phyloP scores from a whole-genome alignment of 352 stramenopile species.

The Blastocystis sp. region DNA sequence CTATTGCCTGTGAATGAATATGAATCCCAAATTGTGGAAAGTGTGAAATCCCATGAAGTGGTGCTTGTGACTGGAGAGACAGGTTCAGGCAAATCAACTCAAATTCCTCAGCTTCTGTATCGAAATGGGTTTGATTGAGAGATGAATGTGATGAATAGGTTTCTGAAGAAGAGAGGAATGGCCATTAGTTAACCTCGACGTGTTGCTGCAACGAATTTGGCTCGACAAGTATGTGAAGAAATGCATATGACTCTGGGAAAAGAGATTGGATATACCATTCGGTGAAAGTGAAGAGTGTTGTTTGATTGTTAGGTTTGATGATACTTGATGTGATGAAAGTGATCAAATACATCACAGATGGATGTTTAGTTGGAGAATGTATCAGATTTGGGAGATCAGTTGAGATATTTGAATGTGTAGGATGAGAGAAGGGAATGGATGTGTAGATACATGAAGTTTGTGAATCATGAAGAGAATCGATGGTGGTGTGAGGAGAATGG shows the following conservation, averaged over 20 bases:
- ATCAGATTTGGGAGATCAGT: not conserved
- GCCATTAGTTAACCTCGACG: slow-evolving; percentile 78
- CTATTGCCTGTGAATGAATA: slow-evolving; percentile 31
- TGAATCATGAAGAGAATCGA: slow-evolving; percentile 22
- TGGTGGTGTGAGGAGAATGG: slow-evolving; percentile 63
- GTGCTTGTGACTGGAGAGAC: slow-evolving; percentile 85
- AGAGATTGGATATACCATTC: slow-evolving; percentile 50
- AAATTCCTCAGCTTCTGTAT: slow-evolving; percentile 63
- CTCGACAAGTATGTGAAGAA: slow-evolving; percentile 83
- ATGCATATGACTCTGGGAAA: slow-evolving; percentile 67
- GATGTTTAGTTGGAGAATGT: slow-evolving; percentile 71
- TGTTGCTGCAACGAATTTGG: slow-evolving; percentile 87
- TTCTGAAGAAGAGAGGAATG: slow-evolving; percentile 42
- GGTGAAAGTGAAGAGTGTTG: not conserved
- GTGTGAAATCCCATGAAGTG: slow-evolving; percentile 21
- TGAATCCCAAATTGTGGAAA: slow-evolving; percentile 32
- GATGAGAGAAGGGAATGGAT: not conserved
- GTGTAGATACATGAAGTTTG: slow-evolving; percentile 58
- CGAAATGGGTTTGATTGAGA: not conserved
- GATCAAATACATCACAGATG: slow-evolving; percentile 82
- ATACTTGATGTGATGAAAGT: slow-evolving; percentile 70
- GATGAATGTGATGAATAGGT: not conserved
- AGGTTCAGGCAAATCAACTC: slow-evolving; percentile 84
- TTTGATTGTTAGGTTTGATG: slow-evolving; percentile 78
- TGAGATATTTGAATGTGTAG: slow-evolving; percentile 65